phyloP scores from a whole-genome alignment of 73 alveolate genomes.

The Paramecium octaurelia region DNA sequence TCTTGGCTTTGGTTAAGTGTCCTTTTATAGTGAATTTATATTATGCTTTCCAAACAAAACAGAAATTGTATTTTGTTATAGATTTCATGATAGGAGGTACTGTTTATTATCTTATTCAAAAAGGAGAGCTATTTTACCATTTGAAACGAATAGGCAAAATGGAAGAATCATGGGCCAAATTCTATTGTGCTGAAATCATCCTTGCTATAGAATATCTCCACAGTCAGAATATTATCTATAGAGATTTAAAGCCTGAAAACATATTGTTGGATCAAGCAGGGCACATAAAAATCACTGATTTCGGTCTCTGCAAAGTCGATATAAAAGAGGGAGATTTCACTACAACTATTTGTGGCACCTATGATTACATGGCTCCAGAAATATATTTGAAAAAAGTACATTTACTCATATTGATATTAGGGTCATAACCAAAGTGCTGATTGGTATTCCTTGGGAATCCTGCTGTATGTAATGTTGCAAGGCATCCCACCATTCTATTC shows the following conservation, averaged over 20 bases:
- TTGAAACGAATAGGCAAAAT: conserved; percentile 75
- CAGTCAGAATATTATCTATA: conserved; percentile 80
- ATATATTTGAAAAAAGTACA: conserved; percentile 64
- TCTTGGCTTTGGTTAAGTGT: conserved; percentile 77
- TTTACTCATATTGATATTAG: neutral
- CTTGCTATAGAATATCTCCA: conserved; percentile 91
- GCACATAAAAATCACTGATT: conserved; percentile 93
- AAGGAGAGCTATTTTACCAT: conserved; percentile 95
- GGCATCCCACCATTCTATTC: conserved; percentile 81
- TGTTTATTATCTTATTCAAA: neutral
- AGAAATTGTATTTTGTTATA: conserved; percentile 89
- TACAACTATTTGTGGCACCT: conserved; percentile 82
- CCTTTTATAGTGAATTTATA: conserved; percentile 93
- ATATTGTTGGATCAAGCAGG: conserved; percentile 92
- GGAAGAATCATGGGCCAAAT: conserved; percentile 79
- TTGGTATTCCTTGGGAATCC: conserved; percentile 77
- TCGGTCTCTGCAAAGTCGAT: conserved; percentile 88
- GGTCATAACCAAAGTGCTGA: conserved; percentile 72
- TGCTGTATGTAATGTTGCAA: conserved; percentile 79
- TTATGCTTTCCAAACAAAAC: conserved; percentile 91
- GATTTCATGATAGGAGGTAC: conserved; percentile 92
- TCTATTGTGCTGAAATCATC: conserved; percentile 91
- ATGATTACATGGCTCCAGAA: conserved; percentile 89
- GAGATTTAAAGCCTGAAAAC: conserved; percentile 98
- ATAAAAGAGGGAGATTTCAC: conserved; percentile 64